A percentile compares a stretch with the other conserved stretches of the same genome.
Conservation (phyloP, 2,329 filamentous ascomycete species). For the Metarhizium rileyi region DNA sequence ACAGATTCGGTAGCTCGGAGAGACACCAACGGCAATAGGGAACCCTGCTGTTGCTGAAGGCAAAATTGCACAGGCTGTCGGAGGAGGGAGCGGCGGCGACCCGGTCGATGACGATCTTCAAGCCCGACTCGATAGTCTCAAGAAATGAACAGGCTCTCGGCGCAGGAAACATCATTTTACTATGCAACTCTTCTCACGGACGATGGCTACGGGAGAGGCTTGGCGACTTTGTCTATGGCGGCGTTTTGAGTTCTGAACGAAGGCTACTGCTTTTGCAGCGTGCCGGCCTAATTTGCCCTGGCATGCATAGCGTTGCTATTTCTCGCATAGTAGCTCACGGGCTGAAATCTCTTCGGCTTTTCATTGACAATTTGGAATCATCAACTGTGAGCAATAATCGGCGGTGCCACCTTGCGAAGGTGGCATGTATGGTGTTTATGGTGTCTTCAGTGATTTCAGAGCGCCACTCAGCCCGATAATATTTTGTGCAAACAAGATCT, state of each 20-base stretch:
- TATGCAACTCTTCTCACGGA: neutral
- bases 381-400: no score
- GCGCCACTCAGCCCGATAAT: no score
- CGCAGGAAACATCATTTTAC: neutral
- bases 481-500: no score
- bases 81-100: conserved; percentile 45
- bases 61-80: conserved; percentile 78
- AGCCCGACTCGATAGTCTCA: conserved; percentile 80
- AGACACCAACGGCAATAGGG: conserved; percentile 79
- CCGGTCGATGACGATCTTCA: conserved; percentile 86
- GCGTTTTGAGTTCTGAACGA: neutral
- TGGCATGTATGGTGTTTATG: no score
- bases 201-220: neutral
- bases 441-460: no score
- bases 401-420: no score
- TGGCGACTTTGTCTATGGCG: neutral
- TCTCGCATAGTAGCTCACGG: neutral
- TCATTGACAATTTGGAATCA: neutral
- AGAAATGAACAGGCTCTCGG: conserved; percentile 33
- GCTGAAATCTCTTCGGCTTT: neutral
- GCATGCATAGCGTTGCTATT: neutral
- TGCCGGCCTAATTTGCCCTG: neutral
- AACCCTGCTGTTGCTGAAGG: conserved; percentile 62
- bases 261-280: neutral
- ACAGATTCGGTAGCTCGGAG: conserved; percentile 58